Conservation (phyloP, 176 grass and related monocot genomes). For the Triticum dicoccoides region DNA sequence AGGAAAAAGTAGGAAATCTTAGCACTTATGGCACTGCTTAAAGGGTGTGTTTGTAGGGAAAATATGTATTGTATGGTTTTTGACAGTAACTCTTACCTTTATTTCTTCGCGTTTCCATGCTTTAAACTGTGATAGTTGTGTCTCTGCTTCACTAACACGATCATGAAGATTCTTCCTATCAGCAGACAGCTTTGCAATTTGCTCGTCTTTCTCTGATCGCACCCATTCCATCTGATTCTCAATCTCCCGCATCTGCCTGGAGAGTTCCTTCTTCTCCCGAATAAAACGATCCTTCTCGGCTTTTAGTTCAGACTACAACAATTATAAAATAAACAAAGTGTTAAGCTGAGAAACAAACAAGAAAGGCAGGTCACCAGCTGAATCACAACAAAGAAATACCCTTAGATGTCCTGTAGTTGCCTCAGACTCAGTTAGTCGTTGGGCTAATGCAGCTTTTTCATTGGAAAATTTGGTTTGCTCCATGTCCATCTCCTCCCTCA, state of each 20-base stretch:
- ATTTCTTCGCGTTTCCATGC: conserved; percentile 73
- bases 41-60: no score
- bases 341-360: conserved; percentile 26
- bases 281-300: conserved; percentile 62
- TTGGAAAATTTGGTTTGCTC: conserved; percentile 61
- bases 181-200: conserved; percentile 68
- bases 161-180: conserved; percentile 76
- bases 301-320: conserved; percentile 77
- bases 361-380: conserved; percentile 10
- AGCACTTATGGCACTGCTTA: neutral
- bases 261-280: conserved; percentile 64
- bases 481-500: conserved; percentile 69
- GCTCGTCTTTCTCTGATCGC: conserved; percentile 88
- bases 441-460: conserved; percentile 57
- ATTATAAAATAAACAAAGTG: conserved; percentile 38
- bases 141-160: conserved; percentile 75
- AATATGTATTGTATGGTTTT: neutral
- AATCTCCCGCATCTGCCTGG: conserved; percentile 62
- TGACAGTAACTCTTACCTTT: conserved; percentile 54
- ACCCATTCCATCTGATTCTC: conserved; percentile 97
- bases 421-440: conserved; percentile 50
- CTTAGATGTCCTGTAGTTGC: conserved; percentile 51
- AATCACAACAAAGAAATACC: conserved; percentile 49
- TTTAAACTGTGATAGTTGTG: conserved; percentile 78
- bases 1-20: neutral